Conservation (phyloP, 2,329 filamentous ascomycete genomes). For the Colletotrichum sp. region DNA sequence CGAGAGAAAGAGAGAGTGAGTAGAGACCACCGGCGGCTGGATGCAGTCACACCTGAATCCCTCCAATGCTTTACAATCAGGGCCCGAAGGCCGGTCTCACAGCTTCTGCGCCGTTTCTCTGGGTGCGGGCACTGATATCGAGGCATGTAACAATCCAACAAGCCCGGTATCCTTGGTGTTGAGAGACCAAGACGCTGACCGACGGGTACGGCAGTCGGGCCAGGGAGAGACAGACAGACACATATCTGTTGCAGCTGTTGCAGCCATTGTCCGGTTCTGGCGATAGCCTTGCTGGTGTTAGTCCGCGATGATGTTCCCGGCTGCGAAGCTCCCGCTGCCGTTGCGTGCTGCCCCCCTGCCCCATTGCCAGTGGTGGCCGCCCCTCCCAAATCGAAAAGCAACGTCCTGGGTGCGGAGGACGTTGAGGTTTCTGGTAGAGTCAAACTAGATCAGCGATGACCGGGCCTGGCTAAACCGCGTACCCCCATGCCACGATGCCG, state of each 20-base stretch:
- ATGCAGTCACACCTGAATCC: slow-evolving; percentile 4
- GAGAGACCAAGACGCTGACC: background rate
- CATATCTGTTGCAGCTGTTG: background rate
- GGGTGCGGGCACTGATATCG: background rate
- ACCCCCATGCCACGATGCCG: background rate
- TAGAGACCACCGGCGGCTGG: background rate
- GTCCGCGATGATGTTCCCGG: background rate
- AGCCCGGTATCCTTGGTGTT: background rate
- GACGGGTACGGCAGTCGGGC: background rate
- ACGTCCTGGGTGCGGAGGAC: slow-evolving; percentile 7
- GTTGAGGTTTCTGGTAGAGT: slow-evolving; percentile 17
- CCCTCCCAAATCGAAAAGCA: background rate
- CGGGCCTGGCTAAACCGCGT: background rate
- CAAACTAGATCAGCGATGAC: slow-evolving; percentile 8
- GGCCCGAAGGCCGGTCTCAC: background rate
- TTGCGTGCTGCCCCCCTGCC: background rate
- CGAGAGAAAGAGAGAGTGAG: background rate
- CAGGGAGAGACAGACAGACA: background rate
- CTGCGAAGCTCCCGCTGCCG: slow-evolving; percentile 1
- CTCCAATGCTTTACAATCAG: background rate
- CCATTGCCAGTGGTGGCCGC: background rate
- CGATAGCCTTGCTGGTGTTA: background rate
- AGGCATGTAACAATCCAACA: background rate
- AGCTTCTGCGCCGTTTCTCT: background rate
- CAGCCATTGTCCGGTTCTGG: background rate